Evolutionary conservation across 257 asterid genomes (phyloP).

Genomic region (Lavandula angustifolia): DNA sequence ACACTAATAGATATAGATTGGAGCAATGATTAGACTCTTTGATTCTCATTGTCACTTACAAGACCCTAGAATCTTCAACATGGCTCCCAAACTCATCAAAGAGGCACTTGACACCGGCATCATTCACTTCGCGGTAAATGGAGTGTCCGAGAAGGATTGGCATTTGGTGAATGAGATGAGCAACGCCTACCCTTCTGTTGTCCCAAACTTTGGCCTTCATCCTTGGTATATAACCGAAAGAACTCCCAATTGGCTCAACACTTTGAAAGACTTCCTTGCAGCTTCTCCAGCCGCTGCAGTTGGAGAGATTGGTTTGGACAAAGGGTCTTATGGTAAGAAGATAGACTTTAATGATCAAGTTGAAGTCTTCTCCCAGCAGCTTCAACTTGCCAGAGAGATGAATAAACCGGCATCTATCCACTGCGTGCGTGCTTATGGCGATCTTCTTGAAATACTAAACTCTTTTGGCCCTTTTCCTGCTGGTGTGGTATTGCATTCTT

Average conservation of each 20-base stretch:
- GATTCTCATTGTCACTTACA: constrained; percentile 97
- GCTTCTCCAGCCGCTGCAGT: constrained; percentile 82
- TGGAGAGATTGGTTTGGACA: constrained; percentile 96
- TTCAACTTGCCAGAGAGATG: constrained; percentile 78
- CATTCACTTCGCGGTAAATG: constrained; percentile 80
- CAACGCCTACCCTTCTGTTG: constrained; percentile 54
- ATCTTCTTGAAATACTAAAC: constrained; percentile 75
- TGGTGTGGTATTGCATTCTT: constrained; percentile 82
- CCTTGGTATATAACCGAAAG: constrained; percentile 80
- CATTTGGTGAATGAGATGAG: constrained; percentile 82
- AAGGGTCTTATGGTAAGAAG: constrained; percentile 69
- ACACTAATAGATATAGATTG: neutral
- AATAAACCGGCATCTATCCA: constrained; percentile 85
- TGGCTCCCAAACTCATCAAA: constrained; percentile 59
- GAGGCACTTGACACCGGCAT: constrained; percentile 72
- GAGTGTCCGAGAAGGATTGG: constrained; percentile 90
- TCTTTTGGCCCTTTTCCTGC: constrained; percentile 82
- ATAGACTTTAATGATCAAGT: constrained; percentile 75
- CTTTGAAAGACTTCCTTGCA: constrained; percentile 58
- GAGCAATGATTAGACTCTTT: constrained; percentile 60
- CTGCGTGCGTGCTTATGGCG: constrained; percentile 91
- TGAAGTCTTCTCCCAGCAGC: constrained; percentile 73
- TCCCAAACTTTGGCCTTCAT: constrained; percentile 88
- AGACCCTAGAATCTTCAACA: constrained; percentile 62
- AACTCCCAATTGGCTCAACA: constrained; percentile 68